A percentile compares a stretch with the other conserved stretches of the same genome.
phyloP scores from a whole-genome alignment of 495 filamentous ascomycete genomes.

The Aspergillus sparsus region DNA sequence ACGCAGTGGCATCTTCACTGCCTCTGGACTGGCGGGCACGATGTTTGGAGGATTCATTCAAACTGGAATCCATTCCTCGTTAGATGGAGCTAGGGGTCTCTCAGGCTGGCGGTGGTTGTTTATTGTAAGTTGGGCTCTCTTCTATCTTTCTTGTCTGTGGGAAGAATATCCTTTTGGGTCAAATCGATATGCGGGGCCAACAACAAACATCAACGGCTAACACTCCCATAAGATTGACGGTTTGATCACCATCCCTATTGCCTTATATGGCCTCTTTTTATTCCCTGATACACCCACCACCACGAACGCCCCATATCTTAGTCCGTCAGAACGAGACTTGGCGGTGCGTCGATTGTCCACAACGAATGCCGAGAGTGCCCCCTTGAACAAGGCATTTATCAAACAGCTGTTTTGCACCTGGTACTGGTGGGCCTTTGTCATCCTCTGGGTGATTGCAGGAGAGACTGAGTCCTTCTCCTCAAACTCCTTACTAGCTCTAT shows the following conservation, averaged over 20 bases:
- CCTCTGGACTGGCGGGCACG: slow-evolving; percentile 38
- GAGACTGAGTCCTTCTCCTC: slow-evolving; percentile 54
- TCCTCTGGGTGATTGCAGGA: slow-evolving; percentile 51
- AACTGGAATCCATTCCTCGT: slow-evolving; percentile 55
- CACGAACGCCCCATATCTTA: slow-evolving; percentile 56
- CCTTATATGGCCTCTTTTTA: slow-evolving; percentile 57
- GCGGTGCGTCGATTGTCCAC: slow-evolving; percentile 45
- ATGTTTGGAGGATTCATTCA: slow-evolving; percentile 60
- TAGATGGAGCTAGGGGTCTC: slow-evolving; percentile 54
- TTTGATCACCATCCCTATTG: slow-evolving; percentile 57
- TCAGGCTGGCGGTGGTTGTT: slow-evolving; percentile 70
- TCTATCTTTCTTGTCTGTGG: slow-evolving; percentile 21
- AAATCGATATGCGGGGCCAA: no score
- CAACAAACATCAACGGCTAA: no score
- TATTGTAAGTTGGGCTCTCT: slow-evolving; percentile 37
- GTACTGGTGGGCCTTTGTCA: slow-evolving; percentile 53
- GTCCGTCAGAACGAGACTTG: slow-evolving; percentile 41
- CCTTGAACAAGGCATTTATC: slow-evolving; percentile 39
- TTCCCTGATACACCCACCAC: slow-evolving; percentile 62
- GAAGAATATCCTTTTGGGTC: no score
- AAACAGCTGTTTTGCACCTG: slow-evolving; percentile 42
- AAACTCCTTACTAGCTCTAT: slow-evolving; percentile 42
- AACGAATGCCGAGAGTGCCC: slow-evolving; percentile 31
- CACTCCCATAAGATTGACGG: slow-evolving; percentile 37
- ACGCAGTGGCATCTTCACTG: slow-evolving; percentile 49